These are phyloP conservation scores for Selaginella moellendorffii DNA, from an alignment of 75 land plant genomes.

Conservation along the genomic window DNA sequence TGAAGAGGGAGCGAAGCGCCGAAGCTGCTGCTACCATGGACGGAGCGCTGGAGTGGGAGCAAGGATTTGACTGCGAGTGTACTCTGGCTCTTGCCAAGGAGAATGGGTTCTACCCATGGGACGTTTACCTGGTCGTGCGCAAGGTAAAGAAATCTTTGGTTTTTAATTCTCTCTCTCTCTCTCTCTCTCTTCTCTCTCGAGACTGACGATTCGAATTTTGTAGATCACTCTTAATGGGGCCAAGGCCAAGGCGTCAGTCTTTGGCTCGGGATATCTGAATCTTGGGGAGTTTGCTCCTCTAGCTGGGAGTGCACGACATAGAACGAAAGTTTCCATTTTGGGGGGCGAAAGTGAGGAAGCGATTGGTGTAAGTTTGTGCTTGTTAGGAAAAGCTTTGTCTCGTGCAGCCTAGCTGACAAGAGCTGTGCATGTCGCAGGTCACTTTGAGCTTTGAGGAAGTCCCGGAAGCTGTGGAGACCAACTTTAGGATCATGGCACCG, in stretches of 20 bases:
- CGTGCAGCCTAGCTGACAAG: background rate
- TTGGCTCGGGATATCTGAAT: conserved; percentile 49
- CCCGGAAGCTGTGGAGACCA: background rate
- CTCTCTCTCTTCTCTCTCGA: background rate
- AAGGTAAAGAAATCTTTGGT: conserved; percentile 32
- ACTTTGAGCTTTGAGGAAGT: conserved; percentile 1
- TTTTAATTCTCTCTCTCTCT: background rate
- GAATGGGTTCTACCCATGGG: conserved; percentile 59
- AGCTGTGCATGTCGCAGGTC: background rate
- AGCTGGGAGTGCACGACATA: background rate
- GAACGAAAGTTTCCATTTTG: background rate
- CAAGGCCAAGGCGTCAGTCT: conserved; percentile 30
- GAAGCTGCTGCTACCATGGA: background rate
- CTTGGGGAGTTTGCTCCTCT: conserved; percentile 34
- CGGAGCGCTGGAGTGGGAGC: conserved; percentile 44
- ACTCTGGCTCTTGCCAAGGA: conserved; percentile 24
- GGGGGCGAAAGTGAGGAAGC: background rate
- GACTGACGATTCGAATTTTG: background rate
- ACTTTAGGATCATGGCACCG: background rate
- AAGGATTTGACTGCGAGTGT: conserved; percentile 46
- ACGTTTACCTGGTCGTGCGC: conserved; percentile 43
- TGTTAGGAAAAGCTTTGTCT: background rate
- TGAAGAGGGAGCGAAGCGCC: conserved; percentile 39
- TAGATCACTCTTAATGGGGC: conserved; percentile 31
- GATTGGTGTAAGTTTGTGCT: background rate